Base-by-base conservation (phyloP, 140 eudicot species). In the Anethum foeniculum region DNA sequence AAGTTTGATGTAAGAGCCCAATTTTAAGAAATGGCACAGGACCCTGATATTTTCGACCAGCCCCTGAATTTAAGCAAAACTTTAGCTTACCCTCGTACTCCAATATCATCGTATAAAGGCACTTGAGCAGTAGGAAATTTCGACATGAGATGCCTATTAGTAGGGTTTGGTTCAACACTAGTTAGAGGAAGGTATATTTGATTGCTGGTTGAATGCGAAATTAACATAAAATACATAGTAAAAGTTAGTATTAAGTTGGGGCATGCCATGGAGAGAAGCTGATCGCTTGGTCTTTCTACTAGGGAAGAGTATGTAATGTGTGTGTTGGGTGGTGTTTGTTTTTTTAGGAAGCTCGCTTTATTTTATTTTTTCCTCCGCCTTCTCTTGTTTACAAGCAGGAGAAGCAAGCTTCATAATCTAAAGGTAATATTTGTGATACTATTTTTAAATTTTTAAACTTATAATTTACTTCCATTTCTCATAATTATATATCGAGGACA, bases 31-130 rank as follows among this genome's bases (percentile, higher is more conserved):
- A 12, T 6, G 41, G 21, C 43, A 68, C 10, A 16, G 44, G 75
- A 28, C 2, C 38, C 38, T 28, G 38, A 9, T 46, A 46, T 46
- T 14, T 46, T 46, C 8, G 13, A 9, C 2, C 49, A 46, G 49
- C 49, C 49, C 48, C 12, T 46, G 51, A 46, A 46, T 10, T 28
- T 34, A 21, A 68, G 8, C 7, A 30, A 38, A 32, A 36, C 8
- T 30, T n/a, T 11, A 38, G 27, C 32, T 32, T 76, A 93, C 97
- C 97, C 98, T 75, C 87, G 85, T 76, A 77, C 77, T 16, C 88
- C 89, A 80, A 94, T 96, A 89, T 89, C 97, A 76, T 92, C 97
- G 71, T 90, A 91, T 80, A 94, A 94, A 62, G 87, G 39, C 98
- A 92, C 90, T 75, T 93, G 94, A 36, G 96, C 96, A 78, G 82